These are phyloP conservation scores for Agrocybe chaxingu DNA, from an alignment of 768 basidiomycete species.

Conservation along the genomic window DNA sequence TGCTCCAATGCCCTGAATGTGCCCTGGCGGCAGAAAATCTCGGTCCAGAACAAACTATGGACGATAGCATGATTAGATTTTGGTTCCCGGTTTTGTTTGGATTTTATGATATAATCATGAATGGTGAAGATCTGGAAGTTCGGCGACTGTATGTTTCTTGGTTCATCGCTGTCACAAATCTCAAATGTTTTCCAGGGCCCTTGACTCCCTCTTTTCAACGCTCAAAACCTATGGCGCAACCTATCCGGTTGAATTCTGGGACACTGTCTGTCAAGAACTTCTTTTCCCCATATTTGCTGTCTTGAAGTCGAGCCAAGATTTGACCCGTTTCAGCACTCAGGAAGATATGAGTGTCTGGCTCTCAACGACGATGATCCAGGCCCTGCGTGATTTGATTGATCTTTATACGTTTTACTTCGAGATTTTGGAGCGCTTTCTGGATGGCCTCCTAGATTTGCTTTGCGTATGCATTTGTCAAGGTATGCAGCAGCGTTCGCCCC, in stretches of 20 bases:
- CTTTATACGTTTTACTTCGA: conserved; percentile 96
- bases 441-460: conserved; percentile 89
- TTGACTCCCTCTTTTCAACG: conserved; percentile 95
- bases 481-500: conserved; percentile 30
- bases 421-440: conserved; percentile 83
- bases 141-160: conserved; percentile 74
- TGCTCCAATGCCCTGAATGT: conserved; percentile 80
- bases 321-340: conserved; percentile 90
- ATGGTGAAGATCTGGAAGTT: conserved; percentile 97
- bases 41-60: conserved; percentile 36
- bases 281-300: conserved; percentile 99
- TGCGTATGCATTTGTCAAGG: conserved; percentile 99
- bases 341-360: conserved; percentile 99
- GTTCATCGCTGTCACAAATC: neutral
- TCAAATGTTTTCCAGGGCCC: conserved; percentile 52
- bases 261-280: conserved; percentile 93
- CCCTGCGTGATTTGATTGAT: conserved; percentile 90
- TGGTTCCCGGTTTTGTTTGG: conserved; percentile 97
- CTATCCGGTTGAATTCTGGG: conserved; percentile 94
- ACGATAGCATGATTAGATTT: conserved; percentile 91
- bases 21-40: conserved; percentile 26
- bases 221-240: conserved; percentile 85
- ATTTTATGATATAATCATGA: conserved; percentile 99
- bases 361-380: conserved; percentile 98
- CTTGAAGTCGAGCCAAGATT: conserved; percentile 86